Conservation (phyloP, 495 filamentous ascomycete genomes). For the Neurospora sp. region DNA sequence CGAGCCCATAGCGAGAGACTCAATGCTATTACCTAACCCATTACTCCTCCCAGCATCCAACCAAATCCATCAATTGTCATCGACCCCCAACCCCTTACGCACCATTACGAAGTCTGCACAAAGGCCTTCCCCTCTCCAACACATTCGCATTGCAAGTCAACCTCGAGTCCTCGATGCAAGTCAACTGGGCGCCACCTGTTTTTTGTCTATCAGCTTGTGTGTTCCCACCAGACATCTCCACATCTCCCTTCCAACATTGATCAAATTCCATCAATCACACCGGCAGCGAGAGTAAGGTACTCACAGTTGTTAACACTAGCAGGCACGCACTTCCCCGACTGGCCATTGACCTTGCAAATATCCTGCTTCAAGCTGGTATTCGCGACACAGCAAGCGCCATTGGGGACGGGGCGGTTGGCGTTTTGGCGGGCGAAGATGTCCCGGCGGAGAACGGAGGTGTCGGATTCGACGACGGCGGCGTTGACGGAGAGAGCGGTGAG, state of each 20-base stretch:
- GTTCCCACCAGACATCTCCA: too few species aligned
- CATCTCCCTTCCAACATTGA: too few species aligned
- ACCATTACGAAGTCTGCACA: constrained; percentile 7
- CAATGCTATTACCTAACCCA: not conserved
- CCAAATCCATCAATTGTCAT: too few species aligned
- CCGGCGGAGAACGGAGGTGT: constrained; percentile 8
- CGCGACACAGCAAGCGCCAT: constrained; percentile 22
- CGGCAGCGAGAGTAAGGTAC: not conserved
- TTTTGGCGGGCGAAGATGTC: constrained; percentile 16
- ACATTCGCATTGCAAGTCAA: constrained; percentile 16
- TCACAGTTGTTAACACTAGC: constrained; percentile 15
- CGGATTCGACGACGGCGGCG: constrained; percentile 5
- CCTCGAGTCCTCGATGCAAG: constrained; percentile 14
- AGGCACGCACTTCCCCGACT: constrained; percentile 18
- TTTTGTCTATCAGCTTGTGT: not conserved
- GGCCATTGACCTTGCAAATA: constrained; percentile 18
- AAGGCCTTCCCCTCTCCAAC: constrained; percentile 16
- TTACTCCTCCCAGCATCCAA: too few species aligned
- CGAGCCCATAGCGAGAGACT: not conserved
- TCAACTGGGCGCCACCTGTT: constrained; percentile 13
- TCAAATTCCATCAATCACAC: too few species aligned
- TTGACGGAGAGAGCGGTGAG: not conserved
- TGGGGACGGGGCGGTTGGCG: constrained; percentile 19
- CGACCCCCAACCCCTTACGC: not conserved
- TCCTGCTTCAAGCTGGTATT: constrained; percentile 24